A percentile compares a stretch with the other conserved stretches of the same genome.
These are phyloP conservation scores for Claviceps lovelessii DNA, from an alignment of 2,329 filamentous ascomycete genomes.

Conservation along the genomic window DNA sequence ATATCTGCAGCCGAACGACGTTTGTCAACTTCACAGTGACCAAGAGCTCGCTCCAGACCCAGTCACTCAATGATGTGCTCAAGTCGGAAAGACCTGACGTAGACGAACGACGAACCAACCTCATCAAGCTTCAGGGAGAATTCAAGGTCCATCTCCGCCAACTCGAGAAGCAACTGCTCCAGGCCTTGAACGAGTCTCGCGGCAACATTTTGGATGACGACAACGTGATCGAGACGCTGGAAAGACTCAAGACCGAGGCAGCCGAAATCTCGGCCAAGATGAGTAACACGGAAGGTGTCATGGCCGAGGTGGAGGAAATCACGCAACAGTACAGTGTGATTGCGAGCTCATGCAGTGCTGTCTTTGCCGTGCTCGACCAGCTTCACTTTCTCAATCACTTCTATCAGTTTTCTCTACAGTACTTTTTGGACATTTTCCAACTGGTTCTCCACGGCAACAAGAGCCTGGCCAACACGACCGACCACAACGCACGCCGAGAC, in stretches of 20 bases:
- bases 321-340: constrained; percentile 90
- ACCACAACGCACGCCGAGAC: constrained; percentile 69
- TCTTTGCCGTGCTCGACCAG: constrained; percentile 93
- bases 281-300: constrained; percentile 89
- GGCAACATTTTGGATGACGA: constrained; percentile 98
- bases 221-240: constrained; percentile 92
- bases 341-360: constrained; percentile 86
- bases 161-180: constrained; percentile 82
- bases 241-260: constrained; percentile 95
- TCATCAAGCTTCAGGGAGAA: constrained; percentile 97
- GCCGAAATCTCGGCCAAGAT: constrained; percentile 95
- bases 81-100: constrained; percentile 96
- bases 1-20: constrained; percentile 94
- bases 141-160: constrained; percentile 97
- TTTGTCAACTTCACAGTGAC: constrained; percentile 99
- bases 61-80: constrained; percentile 91
- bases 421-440: constrained; percentile 96
- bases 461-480: constrained; percentile 52
- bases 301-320: constrained; percentile 94
- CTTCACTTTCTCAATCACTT: constrained; percentile 98
- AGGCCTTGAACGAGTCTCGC: constrained; percentile 91
- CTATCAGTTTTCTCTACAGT: constrained; percentile 97
- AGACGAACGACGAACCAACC: constrained; percentile 86
- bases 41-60: constrained; percentile 94
- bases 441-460: constrained; percentile 73